Evolutionary conservation across 768 basidiomycete genomes (phyloP).

Genomic region (Suillus americanus): DNA sequence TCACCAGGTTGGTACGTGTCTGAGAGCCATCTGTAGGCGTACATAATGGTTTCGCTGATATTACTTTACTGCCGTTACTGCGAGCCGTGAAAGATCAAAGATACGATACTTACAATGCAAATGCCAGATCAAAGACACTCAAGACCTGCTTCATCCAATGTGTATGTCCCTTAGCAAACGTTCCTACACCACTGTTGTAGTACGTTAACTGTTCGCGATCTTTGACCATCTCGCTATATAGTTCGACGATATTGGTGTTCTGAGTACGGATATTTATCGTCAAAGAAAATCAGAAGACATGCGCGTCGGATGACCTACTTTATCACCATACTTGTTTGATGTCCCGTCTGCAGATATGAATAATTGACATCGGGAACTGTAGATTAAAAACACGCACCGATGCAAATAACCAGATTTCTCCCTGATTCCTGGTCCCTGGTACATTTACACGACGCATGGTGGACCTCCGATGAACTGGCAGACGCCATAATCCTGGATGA

Average conservation of each 20-base stretch:
- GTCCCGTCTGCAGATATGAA: constrained; percentile 25
- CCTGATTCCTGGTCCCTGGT: not conserved
- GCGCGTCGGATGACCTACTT: constrained; percentile 5
- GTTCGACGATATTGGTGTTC: constrained; percentile 44
- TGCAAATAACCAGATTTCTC: constrained; percentile 32
- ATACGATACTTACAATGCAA: constrained; percentile 34
- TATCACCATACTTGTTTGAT: constrained; percentile 36
- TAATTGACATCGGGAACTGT: not conserved
- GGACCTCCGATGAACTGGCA: not conserved
- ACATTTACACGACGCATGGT: not conserved
- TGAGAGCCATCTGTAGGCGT: constrained; percentile 41
- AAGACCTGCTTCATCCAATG: constrained; percentile 22
- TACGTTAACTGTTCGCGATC: constrained; percentile 35
- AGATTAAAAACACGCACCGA: not conserved
- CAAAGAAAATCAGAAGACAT: not conserved
- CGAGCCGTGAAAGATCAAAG: not conserved
- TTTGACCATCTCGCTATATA: constrained; percentile 38
- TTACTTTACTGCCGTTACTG: not conserved
- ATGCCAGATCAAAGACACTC: constrained; percentile 33
- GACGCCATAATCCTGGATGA: not conserved
- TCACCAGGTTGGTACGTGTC: constrained; percentile 40
- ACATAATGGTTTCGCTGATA: constrained; percentile 28
- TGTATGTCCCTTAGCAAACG: constrained; percentile 25
- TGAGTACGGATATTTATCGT: constrained; percentile 12
- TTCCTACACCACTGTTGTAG: constrained; percentile 42